Evolutionary conservation across 306 rosid species (phyloP), one percentile per base, ranked within the genome.

Genomic region (Vigna nakashimae): DNA sequence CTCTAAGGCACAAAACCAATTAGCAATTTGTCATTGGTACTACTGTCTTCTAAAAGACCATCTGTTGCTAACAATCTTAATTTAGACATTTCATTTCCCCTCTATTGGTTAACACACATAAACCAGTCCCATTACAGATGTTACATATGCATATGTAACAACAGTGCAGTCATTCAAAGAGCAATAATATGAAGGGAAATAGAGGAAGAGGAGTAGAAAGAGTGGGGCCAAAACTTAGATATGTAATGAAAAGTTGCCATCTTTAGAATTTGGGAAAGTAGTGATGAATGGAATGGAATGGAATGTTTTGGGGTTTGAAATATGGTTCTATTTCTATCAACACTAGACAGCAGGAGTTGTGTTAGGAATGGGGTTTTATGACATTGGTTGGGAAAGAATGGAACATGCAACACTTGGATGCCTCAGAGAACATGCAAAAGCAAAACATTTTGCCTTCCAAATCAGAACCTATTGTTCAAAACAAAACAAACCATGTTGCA

Each of bases 301-400:
- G n/a, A n/a, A n/a, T n/a, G 0, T 73, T 79, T 74, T 45, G 67
- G 53, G n/a, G 76, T 60, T 62, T 66, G 15, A 53, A 74, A 81
- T 46, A 22, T 30, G 36, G 70, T 16, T 42, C 51, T 16, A 45
- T 45, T 45, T 45, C 16, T 12, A 50, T 65, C 11, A 12, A 73
- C 82, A 78, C 59, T 26, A 58, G 91, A 89, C 90, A 83, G 30
- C 20, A 32, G 20, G 73, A 73, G 80, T 68, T 52, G 79, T 84
- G 77, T 52, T 68, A 7, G 82, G 87, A 66, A 63, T 88, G 86
- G 88, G 84, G 46, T 84, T 79, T 82, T 77, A 76, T 75, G 87
- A 90, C 84, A 90, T 56, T 77, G 80, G 90, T 79, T 81, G 86
- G 82, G 88, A 74, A 56, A 78, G 80, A 83, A 32, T 75, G 86